These are phyloP conservation scores for Rosa rugosa DNA, from an alignment of 306 rosid species.

Conservation along the genomic window DNA sequence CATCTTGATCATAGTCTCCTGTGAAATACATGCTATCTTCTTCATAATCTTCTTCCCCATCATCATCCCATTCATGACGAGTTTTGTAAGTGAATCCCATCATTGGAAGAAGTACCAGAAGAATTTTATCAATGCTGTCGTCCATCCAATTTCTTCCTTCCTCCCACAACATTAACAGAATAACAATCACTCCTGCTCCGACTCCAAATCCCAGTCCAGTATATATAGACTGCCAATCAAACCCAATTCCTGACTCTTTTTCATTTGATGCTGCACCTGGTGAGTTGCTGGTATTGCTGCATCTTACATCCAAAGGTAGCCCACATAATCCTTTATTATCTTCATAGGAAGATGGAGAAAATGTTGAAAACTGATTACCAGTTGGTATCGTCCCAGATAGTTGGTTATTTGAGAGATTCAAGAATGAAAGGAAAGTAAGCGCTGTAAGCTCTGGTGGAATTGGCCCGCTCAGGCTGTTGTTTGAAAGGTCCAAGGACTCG, in stretches of 20 bases:
- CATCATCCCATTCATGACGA: slow-evolving; percentile 27
- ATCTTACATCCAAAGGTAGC: neutral
- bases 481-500: slow-evolving; percentile 47
- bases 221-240: slow-evolving; percentile 66
- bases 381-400: slow-evolving; percentile 10
- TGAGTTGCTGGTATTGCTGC: neutral
- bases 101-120: slow-evolving; percentile 53
- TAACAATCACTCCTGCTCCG: slow-evolving; percentile 69
- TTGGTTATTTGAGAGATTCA: slow-evolving; percentile 32
- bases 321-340: slow-evolving; percentile 42
- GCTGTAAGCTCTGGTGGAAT: slow-evolving; percentile 17
- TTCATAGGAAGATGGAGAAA: neutral
- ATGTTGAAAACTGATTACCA: slow-evolving; percentile 21
- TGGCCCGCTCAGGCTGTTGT: slow-evolving; percentile 16
- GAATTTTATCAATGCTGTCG: slow-evolving; percentile 44
- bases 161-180: slow-evolving; percentile 58
- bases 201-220: slow-evolving; percentile 80
- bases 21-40: slow-evolving; percentile 23
- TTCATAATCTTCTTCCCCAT: slow-evolving; percentile 35
- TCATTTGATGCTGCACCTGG: neutral
- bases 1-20: slow-evolving; percentile 25
- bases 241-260: slow-evolving; percentile 11
- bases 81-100: slow-evolving; percentile 47
- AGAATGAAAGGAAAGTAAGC: slow-evolving; percentile 27
- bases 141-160: slow-evolving; percentile 70